A percentile compares a stretch with the other conserved stretches of the same genome.
Evolutionary conservation across 2,329 filamentous ascomycete genomes (phyloP).

Genomic region (Cladophialophora immunda): DNA sequence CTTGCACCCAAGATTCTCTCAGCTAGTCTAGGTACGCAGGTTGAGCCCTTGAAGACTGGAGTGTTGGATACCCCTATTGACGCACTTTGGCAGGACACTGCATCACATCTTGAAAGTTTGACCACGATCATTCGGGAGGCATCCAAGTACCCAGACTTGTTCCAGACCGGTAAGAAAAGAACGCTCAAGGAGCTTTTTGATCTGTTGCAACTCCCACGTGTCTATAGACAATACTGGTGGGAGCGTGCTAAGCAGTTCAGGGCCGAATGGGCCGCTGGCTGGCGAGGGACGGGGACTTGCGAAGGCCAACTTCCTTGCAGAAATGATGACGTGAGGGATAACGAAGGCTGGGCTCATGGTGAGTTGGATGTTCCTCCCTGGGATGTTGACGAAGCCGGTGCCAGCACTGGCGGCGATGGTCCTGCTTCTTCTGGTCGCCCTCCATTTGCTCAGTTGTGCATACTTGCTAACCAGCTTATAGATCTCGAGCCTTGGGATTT

Average conservation of each 20-base stretch:
- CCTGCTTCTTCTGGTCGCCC: background rate
- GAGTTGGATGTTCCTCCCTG: background rate
- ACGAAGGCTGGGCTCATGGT: background rate
- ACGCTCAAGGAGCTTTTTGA: constrained; percentile 12
- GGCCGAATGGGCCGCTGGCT: background rate
- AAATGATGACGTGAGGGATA: background rate
- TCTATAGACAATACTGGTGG: constrained; percentile 3
- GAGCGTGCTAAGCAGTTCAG: background rate
- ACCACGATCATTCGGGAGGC: background rate
- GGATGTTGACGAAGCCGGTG: background rate
- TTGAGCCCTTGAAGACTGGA: background rate
- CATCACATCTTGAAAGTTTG: background rate
- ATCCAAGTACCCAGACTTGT: background rate
- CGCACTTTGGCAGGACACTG: background rate
- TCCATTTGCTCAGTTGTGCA: too few relatives aligned
- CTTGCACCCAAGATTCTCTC: background rate
- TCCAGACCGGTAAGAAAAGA: constrained; percentile 4
- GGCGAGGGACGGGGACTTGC: background rate
- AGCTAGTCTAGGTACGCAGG: background rate
- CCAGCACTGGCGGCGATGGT: background rate
- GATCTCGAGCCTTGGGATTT: too few relatives aligned
- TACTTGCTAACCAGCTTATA: background rate
- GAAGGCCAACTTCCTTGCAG: background rate
- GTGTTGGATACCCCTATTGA: background rate
- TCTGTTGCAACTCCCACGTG: background rate